Base-by-base conservation (phyloP, 805 yeast species). In the Wickerhamiella cacticola region DNA sequence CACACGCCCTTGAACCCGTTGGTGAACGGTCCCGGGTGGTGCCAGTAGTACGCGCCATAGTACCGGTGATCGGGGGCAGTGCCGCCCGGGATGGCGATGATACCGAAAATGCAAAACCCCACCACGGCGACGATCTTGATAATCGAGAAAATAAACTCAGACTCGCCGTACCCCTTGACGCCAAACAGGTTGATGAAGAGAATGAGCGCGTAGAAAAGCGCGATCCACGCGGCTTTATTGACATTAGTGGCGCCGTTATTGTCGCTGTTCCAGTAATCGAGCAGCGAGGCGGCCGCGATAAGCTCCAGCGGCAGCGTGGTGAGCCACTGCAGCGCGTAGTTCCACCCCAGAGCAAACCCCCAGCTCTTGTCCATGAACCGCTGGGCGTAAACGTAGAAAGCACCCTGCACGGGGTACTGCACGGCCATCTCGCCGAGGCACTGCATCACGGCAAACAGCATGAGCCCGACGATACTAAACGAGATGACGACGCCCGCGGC, bases 351-450 rank as follows among this genome's bases (percentile, higher is more conserved):
- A 19, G 83, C 76, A 55, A 79, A 78, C 1, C 82, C 82, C 60
- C 78, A 68, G 2, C 79, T 71, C 4, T 77, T 77, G 51, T 78
- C 82, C 45, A 78, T 67, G 53, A 79, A 72, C 53, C 82, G 67
- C 43, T 75, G 68, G 46, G 78, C 73, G 61, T 70, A 76, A 46
- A 74, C 69, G 50, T 74, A 72, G 57, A 75, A 77, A n/a, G 79
- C 72, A 63, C 81, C 80, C 23, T 72, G 54, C 59, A 68, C 78
- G 54, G 73, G 81, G 69, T 67, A 82, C 56, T 74, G 70, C 55
- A 68, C 82, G 58, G 82, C 81, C 48, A 80, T 68, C 62, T 80
- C 86, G 45, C 87, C 88, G 50, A 82, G 72, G 22, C 81, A 72
- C 49, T 73, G 74, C 62, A 80, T 76, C 18, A 80, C 79, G 60